phyloP scores from a whole-genome alignment of 768 basidiomycete genomes.

The Leccinum rimulosum region DNA sequence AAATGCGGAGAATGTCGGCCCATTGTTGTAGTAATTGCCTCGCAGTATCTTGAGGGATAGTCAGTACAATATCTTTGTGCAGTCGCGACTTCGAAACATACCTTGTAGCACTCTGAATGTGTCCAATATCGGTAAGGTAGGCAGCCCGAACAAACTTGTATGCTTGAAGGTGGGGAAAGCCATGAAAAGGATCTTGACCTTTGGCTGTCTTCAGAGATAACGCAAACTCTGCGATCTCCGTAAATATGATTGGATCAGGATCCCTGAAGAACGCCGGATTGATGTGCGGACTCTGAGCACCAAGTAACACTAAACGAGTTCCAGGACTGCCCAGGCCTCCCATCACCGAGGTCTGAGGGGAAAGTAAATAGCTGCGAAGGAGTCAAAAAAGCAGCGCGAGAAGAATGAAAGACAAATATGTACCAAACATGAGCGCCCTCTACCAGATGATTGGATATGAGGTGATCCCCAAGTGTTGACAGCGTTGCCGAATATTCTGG shows the following conservation, averaged over 20 bases:
- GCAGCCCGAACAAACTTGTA: constrained; percentile 81
- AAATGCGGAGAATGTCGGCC: constrained; percentile 64
- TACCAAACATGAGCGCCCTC: constrained; percentile 94
- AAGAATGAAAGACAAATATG: constrained; percentile 7
- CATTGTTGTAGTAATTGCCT: constrained; percentile 75
- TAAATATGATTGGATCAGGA: constrained; percentile 74
- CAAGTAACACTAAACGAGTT: constrained; percentile 69
- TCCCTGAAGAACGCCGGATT: constrained; percentile 58
- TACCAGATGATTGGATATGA: constrained; percentile 66
- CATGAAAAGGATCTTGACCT: constrained; percentile 82
- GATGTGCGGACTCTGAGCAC: constrained; percentile 57
- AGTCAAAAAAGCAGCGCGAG: constrained; percentile 2
- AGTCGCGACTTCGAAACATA: constrained; percentile 28
- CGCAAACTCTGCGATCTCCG: constrained; percentile 92
- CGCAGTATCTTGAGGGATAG: constrained; percentile 77
- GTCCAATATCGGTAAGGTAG: constrained; percentile 77
- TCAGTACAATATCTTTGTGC: constrained; percentile 3
- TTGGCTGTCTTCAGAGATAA: constrained; percentile 74
- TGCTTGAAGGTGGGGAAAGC: constrained; percentile 82
- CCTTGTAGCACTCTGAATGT: constrained; percentile 75
- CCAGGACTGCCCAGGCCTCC: constrained; percentile 68
- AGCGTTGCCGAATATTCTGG: constrained; percentile 72
- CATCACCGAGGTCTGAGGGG: constrained; percentile 74
- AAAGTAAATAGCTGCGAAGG: constrained; percentile 71
- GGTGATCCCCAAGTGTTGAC: constrained; percentile 80